Conservation (phyloP, 2,329 filamentous ascomycete genomes). For the Aschersonia sp. region DNA sequence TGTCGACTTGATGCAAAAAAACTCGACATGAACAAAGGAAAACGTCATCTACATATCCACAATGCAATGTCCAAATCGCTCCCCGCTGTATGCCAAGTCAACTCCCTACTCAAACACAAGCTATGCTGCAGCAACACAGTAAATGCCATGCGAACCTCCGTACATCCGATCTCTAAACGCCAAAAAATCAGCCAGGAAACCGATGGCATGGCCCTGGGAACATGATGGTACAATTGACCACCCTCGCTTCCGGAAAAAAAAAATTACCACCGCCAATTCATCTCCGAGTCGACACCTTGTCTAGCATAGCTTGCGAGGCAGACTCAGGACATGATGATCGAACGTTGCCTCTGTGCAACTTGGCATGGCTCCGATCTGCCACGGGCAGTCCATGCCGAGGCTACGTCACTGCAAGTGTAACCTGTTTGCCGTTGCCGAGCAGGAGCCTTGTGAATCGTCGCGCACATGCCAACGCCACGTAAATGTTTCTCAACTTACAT, state of each 20-base stretch:
- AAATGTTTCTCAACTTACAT: neutral
- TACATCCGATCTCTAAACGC: neutral
- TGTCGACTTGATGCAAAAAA: neutral
- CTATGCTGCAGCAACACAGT: too few species aligned
- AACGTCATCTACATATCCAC: neutral
- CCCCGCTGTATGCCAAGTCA: neutral
- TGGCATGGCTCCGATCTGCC: neutral
- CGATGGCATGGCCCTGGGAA: neutral
- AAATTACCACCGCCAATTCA: neutral
- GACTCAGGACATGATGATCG: neutral
- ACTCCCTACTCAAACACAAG: neutral
- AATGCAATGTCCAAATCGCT: neutral
- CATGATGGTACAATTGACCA: neutral
- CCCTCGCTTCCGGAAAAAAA: neutral
- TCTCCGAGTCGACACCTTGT: neutral
- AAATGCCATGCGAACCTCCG: too few species aligned
- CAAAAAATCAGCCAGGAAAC: neutral
- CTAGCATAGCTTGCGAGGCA: neutral
- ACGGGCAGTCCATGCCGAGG: neutral
- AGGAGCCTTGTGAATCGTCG: constrained; percentile 2
- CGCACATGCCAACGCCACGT: neutral
- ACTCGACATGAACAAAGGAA: neutral
- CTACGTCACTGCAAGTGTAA: constrained; percentile 11
- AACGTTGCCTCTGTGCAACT: neutral
- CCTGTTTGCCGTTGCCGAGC: constrained; percentile 5